phyloP scores from a whole-genome alignment of 202 grass and related monocot genomes.

The Zizania palustris region DNA sequence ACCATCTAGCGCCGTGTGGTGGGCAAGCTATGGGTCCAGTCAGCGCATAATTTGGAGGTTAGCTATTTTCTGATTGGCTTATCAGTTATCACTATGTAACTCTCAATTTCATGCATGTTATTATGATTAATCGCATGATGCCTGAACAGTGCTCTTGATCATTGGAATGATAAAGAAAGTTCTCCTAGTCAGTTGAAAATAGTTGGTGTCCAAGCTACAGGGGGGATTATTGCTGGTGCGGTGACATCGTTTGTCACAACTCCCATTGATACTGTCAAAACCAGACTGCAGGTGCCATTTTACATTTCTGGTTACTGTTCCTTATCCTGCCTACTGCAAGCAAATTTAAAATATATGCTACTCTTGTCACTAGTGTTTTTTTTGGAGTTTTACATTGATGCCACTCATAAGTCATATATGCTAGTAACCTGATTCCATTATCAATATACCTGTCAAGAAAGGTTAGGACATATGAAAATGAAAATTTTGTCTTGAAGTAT shows the following conservation, averaged over 20 bases:
- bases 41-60: constrained; percentile 96
- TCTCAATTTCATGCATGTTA: constrained; percentile 6
- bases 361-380: constrained; percentile 30
- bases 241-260: constrained; percentile 92
- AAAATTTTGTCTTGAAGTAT: constrained; percentile 4
- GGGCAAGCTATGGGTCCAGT: constrained; percentile 96
- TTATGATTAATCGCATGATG: constrained; percentile 27
- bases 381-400: constrained; percentile 21
- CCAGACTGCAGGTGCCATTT: constrained; percentile 71
- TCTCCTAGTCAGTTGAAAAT: constrained; percentile 75
- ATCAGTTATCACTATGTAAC: constrained; percentile 18
- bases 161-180: constrained; percentile 55
- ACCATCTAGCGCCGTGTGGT: constrained; percentile 96
- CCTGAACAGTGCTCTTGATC: constrained; percentile 60
- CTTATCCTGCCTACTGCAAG: constrained; percentile 31
- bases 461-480: constrained; percentile 11
- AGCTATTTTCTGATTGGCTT: constrained; percentile 38
- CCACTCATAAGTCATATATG: constrained; percentile 10
- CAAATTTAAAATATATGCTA: neutral
- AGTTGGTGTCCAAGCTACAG: constrained; percentile 88
- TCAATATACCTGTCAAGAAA: constrained; percentile 18
- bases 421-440: constrained; percentile 25
- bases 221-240: constrained; percentile 83
- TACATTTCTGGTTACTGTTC: constrained; percentile 32
- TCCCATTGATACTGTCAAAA: constrained; percentile 98